A percentile compares a stretch with the other conserved stretches of the same genome.
Conservation (phyloP, 768 basidiomycete species). For the Suillus subluteus region DNA sequence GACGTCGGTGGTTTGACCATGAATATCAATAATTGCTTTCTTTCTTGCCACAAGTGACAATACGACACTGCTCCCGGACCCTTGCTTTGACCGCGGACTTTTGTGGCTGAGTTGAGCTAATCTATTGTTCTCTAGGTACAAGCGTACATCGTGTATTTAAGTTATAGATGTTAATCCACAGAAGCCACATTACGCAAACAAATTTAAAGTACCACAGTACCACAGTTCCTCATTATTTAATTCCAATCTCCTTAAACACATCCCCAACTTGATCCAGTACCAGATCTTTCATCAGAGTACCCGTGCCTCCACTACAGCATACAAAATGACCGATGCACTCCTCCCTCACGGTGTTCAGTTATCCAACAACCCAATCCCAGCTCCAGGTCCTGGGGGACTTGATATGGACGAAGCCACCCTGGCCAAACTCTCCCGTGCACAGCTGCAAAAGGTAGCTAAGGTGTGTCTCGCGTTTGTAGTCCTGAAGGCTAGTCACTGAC, state of each 20-base stretch:
- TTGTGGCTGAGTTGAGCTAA: slow-evolving; percentile 3
- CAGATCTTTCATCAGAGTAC: background rate
- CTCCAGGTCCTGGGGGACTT: background rate
- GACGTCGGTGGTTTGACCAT: background rate
- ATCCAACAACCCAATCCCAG: background rate
- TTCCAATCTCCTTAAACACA: background rate
- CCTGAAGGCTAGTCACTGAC: background rate
- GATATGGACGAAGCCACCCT: slow-evolving; percentile 22
- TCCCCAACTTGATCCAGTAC: background rate
- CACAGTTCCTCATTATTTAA: background rate
- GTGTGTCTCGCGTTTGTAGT: background rate
- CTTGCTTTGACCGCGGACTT: slow-evolving; percentile 11
- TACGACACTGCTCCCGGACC: background rate
- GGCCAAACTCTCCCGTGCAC: slow-evolving; percentile 26
- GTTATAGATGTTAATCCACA: background rate
- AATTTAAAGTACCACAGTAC: background rate
- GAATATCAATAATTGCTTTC: background rate
- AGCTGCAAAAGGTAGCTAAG: slow-evolving; percentile 12
- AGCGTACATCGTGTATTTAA: background rate
- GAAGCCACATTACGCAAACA: background rate
- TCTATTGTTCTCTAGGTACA: slow-evolving; percentile 11
- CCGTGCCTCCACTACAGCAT: too few relatives aligned
- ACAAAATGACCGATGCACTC: background rate
- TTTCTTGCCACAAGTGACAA: background rate
- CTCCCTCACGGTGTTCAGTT: background rate